Evolutionary conservation across 441 rosid genomes (phyloP), one percentile per base, ranked within the genome.

Genomic region (Erysimum pusillum): DNA sequence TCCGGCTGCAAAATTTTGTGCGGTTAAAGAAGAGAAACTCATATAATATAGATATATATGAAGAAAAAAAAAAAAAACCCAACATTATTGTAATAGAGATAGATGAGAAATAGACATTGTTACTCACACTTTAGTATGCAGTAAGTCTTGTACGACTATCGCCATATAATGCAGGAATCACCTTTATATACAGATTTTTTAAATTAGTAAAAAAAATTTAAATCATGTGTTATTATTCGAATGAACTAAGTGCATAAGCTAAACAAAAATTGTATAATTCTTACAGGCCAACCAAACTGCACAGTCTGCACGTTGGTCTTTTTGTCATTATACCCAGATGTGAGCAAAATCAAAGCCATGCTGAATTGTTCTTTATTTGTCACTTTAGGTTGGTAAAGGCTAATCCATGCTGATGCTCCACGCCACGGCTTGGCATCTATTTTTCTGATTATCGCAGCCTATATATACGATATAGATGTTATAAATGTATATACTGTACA

Each of bases 141-240:
- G 62, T 68, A 68, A 68, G 51, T 54, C 63, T 53, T 54, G 73
- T 38, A 39, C 53, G 73, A 15, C 12, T 0, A 68, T 68, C 52
- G 5, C 52, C 63, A 68, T 25, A 68, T 41, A 68, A 1, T 9
- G 1, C 3, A 17, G 71, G 71, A 51, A 1, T 0, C 12, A 66
- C 71, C 59, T 53, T 42, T 38, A 38, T 13, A 13, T 48, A 15
- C 31, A 51, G 18, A 49, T 7, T 15, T 46, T 46, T 1, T 7
- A 46, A 46, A 22, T 52, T 11, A 49, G 54, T 49, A 45, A 49
- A 49, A 8, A 49, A 4, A 18, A 7, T 49, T 8, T 17, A 49
- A n/a, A 9, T 28, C n/a, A n/a, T n/a, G 9, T 49, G 13, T 25
- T 25, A 25, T 38, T 38, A 38, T 38, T 38, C 42, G 4, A 38